phyloP scores from a whole-genome alignment of 352 stramenopile genomes.

The Globisporangium ultimum region DNA sequence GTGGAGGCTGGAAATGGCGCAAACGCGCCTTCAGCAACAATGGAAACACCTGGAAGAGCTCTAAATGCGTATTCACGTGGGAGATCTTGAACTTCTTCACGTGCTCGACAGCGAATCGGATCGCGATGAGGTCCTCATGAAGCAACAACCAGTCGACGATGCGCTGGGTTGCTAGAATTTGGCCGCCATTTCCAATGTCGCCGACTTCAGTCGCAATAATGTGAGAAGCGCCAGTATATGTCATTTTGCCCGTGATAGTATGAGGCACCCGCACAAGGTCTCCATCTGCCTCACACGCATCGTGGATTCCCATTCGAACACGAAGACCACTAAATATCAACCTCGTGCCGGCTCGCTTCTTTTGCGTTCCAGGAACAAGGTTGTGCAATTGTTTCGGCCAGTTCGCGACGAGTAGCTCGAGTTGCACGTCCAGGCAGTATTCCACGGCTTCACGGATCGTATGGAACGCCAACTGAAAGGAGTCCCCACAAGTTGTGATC shows the following conservation, averaged over 20 bases:
- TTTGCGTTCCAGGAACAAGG: slow-evolving; percentile 35
- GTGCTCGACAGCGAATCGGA: slow-evolving; percentile 36
- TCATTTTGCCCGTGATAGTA: slow-evolving; percentile 56
- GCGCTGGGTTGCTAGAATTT: slow-evolving; percentile 52
- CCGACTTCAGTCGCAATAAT: slow-evolving; percentile 54
- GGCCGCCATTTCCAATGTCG: slow-evolving; percentile 47
- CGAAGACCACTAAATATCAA: slow-evolving; percentile 49
- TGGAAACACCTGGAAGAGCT: slow-evolving; percentile 49
- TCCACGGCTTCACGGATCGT: slow-evolving; percentile 53
- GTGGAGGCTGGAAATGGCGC: no score
- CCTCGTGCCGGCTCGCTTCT: slow-evolving; percentile 30
- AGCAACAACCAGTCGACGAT: slow-evolving; percentile 46
- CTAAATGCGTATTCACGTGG: slow-evolving; percentile 38
- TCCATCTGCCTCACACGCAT: slow-evolving; percentile 38
- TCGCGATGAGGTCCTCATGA: slow-evolving; percentile 44
- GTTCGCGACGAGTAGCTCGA: slow-evolving; percentile 42
- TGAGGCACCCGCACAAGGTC: slow-evolving; percentile 42
- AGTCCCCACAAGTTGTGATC: slow-evolving; percentile 54
- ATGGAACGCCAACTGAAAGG: slow-evolving; percentile 66
- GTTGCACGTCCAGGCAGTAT: slow-evolving; percentile 59
- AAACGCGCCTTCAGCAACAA: slow-evolving; percentile 29
- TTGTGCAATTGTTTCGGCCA: slow-evolving; percentile 54
- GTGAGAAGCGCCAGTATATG: slow-evolving; percentile 50
- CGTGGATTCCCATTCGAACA: slow-evolving; percentile 64
- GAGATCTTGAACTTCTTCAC: slow-evolving; percentile 46